Base-by-base conservation (phyloP, 2,329 filamentous ascomycete genomes). In the Microdochium paspali region DNA sequence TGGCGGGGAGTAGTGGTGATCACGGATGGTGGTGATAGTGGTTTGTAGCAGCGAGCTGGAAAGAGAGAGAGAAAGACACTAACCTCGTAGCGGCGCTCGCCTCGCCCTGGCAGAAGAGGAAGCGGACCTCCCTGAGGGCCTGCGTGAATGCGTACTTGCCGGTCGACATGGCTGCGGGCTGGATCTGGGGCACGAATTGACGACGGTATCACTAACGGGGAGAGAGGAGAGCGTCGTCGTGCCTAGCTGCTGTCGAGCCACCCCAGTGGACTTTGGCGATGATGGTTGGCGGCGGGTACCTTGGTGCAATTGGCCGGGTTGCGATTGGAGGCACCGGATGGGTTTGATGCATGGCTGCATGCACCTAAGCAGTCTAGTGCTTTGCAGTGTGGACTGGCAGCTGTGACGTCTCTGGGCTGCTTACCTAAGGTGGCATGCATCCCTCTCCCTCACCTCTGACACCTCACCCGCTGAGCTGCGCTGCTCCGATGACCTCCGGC, bases 31-130 rank as follows among this genome's bases (percentile, higher is more conserved):
- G 30, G 10, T 46, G 32, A 25, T 20, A 10, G 18, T 30, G 21
- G 21, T 21, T 30, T 12, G 24, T 39, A 15, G 18, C n/a, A n/a
- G n/a, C n/a, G 20, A 15, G 2, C 20, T 40, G 20, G 15, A 5
- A 28, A 30, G 18, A 24, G 24, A 39, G 7, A 18, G 15, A 48
- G 28, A 24, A 39, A 47, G 46, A 44, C 50, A 69, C 76, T 63
- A 74, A 95, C 93, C 93, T 84, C 54, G 87, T 85, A 53, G 88
- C 84, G 61, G 88, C 86, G 75, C 91, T 95, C 65, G 89, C 84
- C 66, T 95, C 86, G 56, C 86, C 87, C 72, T 97, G 91, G 76
- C 93, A 97, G 74, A 97, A 91, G 61, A 95, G 79, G 73, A 98
- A 98, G 66, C 93, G 87, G 66, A 98, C 79, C 78, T 98, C 93